Evolutionary conservation across 2,329 filamentous ascomycete genomes (phyloP), one percentile per base, ranked within the genome.

Genomic region (Mariannaea sp.): DNA sequence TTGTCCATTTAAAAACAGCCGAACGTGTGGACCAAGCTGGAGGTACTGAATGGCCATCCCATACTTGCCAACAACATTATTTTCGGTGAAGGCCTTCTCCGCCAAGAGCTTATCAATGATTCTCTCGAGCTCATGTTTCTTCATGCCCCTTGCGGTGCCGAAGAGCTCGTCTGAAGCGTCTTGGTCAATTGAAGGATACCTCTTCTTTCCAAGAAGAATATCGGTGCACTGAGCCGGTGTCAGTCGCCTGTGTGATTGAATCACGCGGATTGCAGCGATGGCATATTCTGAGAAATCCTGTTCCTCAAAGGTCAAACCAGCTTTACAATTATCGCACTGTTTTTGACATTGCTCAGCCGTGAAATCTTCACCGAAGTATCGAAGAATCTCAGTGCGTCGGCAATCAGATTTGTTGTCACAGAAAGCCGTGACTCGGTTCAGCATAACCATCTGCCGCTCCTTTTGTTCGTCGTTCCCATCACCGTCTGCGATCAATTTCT

Each of bases 341-440:
- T 82, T 79, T 42, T 84, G 77, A 72, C 94, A 99, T 45, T 90
- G 80, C 10, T 83, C 80, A 30, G 79, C 77, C 45, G 83, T 76
- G 68, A 97, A 99, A 1, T 79, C 78, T 71, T 99, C 95, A 52
- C 88, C 92, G 76, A 99, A 99, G 71, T 99, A 99, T n/a, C 83
- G 83, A 27, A 99, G 83, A 13, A 99, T 87, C 70, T 96, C 90
- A 1, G 89, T 87, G 55, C 94, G 83, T 57, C 94, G 87, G 69
- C 94, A 99, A 63, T 96, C 91, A 49, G 83, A 86, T 64, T 83
- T 83, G 71, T 97, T 97, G 67, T 97, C 90, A 70, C 92, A 97
- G 67, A 89, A 99, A 53, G 90, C 85, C 1, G 92, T 80, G 54
- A 99, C 91, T 30, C 86, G 86, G 55, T 88, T 86, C 40, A 99